Evolutionary conservation across 176 grass and related monocot genomes (phyloP).

Genomic region (Paspalum vaginatum): DNA sequence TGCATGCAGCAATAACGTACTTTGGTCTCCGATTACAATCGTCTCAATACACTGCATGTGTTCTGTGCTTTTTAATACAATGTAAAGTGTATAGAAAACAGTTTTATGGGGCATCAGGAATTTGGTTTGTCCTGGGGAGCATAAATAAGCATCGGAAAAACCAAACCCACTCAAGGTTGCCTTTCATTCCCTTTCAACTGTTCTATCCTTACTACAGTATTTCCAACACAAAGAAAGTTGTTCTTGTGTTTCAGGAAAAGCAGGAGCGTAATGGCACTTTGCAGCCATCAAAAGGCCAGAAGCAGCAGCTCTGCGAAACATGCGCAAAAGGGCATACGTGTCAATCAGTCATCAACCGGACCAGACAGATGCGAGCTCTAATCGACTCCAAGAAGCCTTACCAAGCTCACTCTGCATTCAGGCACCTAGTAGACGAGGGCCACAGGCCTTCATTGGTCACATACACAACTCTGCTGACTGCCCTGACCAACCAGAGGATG

Average conservation of each 20-base stretch:
- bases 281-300: constrained; percentile 26
- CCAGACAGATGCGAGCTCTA: constrained; percentile 68
- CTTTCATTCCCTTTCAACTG: neutral
- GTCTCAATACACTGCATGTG: neutral
- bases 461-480: constrained; percentile 71
- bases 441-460: constrained; percentile 88
- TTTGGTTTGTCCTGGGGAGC: neutral
- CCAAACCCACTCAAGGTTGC: neutral
- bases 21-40: neutral
- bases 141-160: neutral
- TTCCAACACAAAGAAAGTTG: neutral
- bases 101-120: neutral
- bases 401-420: constrained; percentile 59
- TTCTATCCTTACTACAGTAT: neutral
- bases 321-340: constrained; percentile 71
- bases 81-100: neutral
- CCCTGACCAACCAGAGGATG: constrained; percentile 64
- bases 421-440: constrained; percentile 60
- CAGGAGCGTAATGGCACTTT: constrained; percentile 10
- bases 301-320: constrained; percentile 41
- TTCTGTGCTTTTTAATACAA: neutral
- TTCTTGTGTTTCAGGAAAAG: constrained; percentile 44
- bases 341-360: constrained; percentile 59
- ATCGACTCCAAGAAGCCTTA: constrained; percentile 69
- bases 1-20: neutral